These are phyloP conservation scores for Talaromyces proteolyticus DNA, from an alignment of 495 filamentous ascomycete genomes.

Conservation along the genomic window DNA sequence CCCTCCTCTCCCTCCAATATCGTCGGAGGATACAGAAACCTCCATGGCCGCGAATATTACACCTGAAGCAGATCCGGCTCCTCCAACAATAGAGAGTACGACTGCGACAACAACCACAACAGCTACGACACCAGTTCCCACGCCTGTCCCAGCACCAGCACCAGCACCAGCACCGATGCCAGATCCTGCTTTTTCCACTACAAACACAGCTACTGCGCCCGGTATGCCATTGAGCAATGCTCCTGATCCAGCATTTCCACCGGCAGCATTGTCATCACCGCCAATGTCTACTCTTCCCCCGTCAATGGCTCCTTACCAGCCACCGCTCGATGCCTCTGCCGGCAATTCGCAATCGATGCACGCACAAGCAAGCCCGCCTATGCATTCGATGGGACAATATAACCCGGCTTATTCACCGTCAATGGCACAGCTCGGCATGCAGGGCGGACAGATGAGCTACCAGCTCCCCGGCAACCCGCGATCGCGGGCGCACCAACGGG, in stretches of 20 bases:
- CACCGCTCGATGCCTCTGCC: slow-evolving; percentile 4
- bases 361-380: slow-evolving; percentile 37
- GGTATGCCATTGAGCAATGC: background rate
- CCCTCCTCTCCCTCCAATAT: slow-evolving; percentile 3
- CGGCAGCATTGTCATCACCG: background rate
- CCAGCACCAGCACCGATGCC: background rate
- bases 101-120: background rate
- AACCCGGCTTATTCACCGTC: slow-evolving; percentile 37
- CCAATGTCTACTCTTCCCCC: slow-evolving; percentile 1
- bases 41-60: background rate
- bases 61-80: background rate
- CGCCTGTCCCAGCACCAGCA: background rate
- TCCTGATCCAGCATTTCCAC: background rate
- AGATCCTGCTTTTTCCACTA: background rate
- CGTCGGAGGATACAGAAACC: slow-evolving; percentile 1
- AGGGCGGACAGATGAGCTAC: slow-evolving; percentile 37
- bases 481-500: slow-evolving; percentile 70
- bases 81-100: background rate
- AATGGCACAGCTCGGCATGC: slow-evolving; percentile 28
- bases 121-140: background rate
- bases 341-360: slow-evolving; percentile 22
- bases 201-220: too few species aligned
- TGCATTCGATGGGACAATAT: slow-evolving; percentile 39
- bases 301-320: slow-evolving; percentile 3
- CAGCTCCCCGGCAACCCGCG: slow-evolving; percentile 50